Evolutionary conservation across 2,329 filamentous ascomycete species (phyloP).

Genomic region (Akanthomyces muscarius): DNA sequence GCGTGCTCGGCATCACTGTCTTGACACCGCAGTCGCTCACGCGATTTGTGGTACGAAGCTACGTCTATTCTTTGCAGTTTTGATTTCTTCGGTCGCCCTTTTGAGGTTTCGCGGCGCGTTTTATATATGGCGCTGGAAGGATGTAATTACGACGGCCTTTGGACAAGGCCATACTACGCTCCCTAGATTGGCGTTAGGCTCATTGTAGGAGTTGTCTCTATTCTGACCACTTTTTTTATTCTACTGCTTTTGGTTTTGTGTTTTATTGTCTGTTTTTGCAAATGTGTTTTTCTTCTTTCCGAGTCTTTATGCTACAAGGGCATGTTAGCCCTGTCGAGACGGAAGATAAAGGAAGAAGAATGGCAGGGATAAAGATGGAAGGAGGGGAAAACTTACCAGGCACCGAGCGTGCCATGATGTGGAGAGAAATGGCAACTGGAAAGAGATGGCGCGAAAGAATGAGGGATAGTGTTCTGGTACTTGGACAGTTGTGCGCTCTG

Average conservation of each 20-base stretch:
- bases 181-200: constrained; percentile 18
- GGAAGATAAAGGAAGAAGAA: background rate
- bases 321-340: background rate
- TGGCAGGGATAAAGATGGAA: constrained; percentile 3
- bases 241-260: constrained; percentile 11
- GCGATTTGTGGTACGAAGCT: constrained; percentile 14
- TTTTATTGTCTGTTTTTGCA: background rate
- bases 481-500: constrained; percentile 8
- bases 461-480: background rate
- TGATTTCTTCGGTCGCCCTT: background rate
- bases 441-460: background rate
- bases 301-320: background rate
- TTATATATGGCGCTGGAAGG: constrained; percentile 30
- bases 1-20: background rate
- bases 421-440: background rate
- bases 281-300: background rate
- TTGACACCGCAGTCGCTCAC: constrained; percentile 1
- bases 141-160: constrained; percentile 37
- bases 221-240: constrained; percentile 11
- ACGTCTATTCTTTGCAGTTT: constrained; percentile 8
- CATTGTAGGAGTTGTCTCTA: constrained; percentile 14
- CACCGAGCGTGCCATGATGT: background rate
- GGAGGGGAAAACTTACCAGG: background rate
- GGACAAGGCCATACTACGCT: constrained; percentile 17
- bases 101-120: constrained; percentile 20